A percentile compares a stretch with the other conserved stretches of the same genome.
Evolutionary conservation across 768 basidiomycete species (phyloP).

Genomic region (Pholiota molesta): DNA sequence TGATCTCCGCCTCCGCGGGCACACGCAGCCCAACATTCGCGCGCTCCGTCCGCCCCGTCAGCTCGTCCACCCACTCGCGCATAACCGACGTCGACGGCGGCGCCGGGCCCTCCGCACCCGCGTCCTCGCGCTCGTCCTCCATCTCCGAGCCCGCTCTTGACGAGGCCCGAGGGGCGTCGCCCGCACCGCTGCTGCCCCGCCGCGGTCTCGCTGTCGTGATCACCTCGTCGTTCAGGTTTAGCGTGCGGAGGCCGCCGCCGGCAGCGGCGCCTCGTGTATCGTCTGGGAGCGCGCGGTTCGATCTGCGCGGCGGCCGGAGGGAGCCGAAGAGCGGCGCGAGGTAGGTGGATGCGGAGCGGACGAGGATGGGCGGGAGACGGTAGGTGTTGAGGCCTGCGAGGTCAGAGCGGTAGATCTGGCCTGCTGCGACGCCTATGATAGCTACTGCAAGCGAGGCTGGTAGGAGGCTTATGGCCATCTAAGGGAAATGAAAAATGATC

Average conservation of each 20-base stretch:
- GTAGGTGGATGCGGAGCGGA: slow-evolving; percentile 57
- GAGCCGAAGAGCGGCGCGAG: slow-evolving; percentile 72
- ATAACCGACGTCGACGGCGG: slow-evolving; percentile 50
- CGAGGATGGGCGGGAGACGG: slow-evolving; percentile 65
- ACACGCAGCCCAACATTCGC: slow-evolving; percentile 62
- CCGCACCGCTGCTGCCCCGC: slow-evolving; percentile 11
- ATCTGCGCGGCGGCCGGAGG: slow-evolving; percentile 61
- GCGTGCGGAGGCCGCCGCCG: slow-evolving; percentile 22
- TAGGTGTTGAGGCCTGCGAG: slow-evolving; percentile 78
- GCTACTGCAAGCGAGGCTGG: slow-evolving; percentile 70
- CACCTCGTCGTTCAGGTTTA: slow-evolving; percentile 51
- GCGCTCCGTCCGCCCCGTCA: slow-evolving; percentile 66
- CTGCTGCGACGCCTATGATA: slow-evolving; percentile 65
- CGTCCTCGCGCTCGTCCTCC: neutral
- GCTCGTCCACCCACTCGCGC: slow-evolving; percentile 79
- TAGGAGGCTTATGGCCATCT: slow-evolving; percentile 72
- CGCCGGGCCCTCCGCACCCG: slow-evolving; percentile 24
- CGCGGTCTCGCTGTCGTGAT: slow-evolving; percentile 61
- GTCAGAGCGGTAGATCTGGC: slow-evolving; percentile 85
- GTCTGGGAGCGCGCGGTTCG: slow-evolving; percentile 78
- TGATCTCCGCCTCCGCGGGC: slow-evolving; percentile 77
- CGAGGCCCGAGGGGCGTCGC: neutral
- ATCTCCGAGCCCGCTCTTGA: neutral
- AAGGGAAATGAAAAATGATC: neutral
- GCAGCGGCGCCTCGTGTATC: slow-evolving; percentile 22